Percentiles rank a stretch among this genome's conserved stretches.
Conservation (phyloP, 768 basidiomycete genomes). For the Russula compacta region DNA sequence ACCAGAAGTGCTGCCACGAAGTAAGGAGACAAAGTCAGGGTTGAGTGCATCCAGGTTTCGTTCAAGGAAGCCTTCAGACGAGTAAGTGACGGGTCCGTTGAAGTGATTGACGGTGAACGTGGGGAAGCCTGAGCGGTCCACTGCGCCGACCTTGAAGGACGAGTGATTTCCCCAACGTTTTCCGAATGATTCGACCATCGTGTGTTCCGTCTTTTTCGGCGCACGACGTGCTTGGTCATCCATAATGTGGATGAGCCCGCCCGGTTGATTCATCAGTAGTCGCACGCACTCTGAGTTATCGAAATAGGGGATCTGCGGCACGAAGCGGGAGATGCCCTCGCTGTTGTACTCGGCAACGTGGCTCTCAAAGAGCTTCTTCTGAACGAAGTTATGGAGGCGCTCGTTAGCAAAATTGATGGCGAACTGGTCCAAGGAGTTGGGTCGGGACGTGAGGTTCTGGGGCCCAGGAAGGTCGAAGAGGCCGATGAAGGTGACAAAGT, state of each 20-base stretch:
- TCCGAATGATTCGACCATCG: constrained; percentile 89
- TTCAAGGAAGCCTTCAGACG: constrained; percentile 82
- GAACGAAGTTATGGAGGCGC: constrained; percentile 74
- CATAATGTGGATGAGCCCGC: constrained; percentile 94
- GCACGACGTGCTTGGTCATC: constrained; percentile 86
- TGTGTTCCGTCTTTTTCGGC: constrained; percentile 86
- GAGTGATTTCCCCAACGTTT: constrained; percentile 95
- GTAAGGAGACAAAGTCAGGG: constrained; percentile 85
- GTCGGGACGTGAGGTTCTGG: constrained; percentile 78
- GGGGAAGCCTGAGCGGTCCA: constrained; percentile 69
- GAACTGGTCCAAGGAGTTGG: constrained; percentile 94
- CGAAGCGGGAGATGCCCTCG: constrained; percentile 66
- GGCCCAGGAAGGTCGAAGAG: constrained; percentile 91
- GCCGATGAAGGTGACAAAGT: constrained; percentile 86
- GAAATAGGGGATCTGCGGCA: constrained; percentile 70
- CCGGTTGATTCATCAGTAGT: constrained; percentile 75
- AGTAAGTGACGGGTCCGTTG: constrained; percentile 87
- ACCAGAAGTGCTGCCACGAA: constrained; percentile 47
- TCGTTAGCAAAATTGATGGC: constrained; percentile 97
- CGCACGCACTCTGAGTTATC: constrained; percentile 88
- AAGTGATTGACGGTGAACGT: constrained; percentile 91
- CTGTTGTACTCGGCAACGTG: constrained; percentile 75
- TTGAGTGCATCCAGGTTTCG: constrained; percentile 84
- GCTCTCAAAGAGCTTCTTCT: constrained; percentile 70
- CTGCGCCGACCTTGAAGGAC: constrained; percentile 74